phyloP scores from a whole-genome alignment of 2,329 filamentous ascomycete genomes.

The Colletotrichum eleusines region DNA sequence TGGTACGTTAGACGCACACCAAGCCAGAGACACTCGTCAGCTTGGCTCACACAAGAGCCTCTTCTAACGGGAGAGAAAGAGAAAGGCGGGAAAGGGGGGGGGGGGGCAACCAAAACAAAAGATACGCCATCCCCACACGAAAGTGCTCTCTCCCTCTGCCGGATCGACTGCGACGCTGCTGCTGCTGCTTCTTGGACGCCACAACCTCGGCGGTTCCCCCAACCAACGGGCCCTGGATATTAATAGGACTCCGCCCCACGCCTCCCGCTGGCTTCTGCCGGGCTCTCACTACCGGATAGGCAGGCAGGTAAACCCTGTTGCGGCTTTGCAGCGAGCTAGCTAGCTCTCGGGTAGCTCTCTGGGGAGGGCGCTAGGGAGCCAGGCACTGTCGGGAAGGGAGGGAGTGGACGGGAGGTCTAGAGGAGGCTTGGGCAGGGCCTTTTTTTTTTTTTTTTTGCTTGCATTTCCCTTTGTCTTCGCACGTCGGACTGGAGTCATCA shows the following conservation, averaged over 20 bases:
- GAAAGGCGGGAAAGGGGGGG: no score
- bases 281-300: background rate
- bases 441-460: no score
- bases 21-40: background rate
- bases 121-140: background rate
- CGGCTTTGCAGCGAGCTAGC: no score
- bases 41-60: conserved; percentile 8
- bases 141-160: background rate
- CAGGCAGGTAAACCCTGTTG: no score
- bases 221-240: conserved; percentile 16
- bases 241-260: conserved; percentile 23
- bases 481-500: conserved; percentile 38
- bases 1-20: background rate
- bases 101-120: no score
- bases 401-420: no score
- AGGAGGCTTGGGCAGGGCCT: no score
- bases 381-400: no score
- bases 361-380: no score
- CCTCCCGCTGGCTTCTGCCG: background rate
- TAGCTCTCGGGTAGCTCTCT: no score
- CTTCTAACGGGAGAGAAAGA: background rate
- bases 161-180: conserved; percentile 23
- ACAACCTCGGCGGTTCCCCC: conserved; percentile 9
- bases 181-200: no score
- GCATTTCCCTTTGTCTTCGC: conserved; percentile 7